These are phyloP conservation scores for Paecilomyces dactylethromorphus DNA, from an alignment of 2,329 filamentous ascomycete genomes.

Conservation along the genomic window DNA sequence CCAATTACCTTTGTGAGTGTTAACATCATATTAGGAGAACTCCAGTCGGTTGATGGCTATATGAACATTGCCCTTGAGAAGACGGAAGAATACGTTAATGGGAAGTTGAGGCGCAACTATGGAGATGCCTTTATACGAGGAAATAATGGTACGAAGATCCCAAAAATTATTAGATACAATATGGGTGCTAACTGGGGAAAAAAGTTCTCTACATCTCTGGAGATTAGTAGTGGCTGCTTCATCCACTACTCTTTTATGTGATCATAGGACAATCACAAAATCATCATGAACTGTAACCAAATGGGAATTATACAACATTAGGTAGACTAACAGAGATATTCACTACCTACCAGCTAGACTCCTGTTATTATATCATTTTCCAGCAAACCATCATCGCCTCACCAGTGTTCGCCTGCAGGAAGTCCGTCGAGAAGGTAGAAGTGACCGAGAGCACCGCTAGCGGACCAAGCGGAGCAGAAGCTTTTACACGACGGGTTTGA, in stretches of 20 bases:
- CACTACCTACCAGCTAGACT: neutral
- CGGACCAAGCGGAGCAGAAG: neutral
- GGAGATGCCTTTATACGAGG: slow-evolving; percentile 93
- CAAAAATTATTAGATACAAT: neutral
- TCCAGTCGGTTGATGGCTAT: slow-evolving; percentile 96
- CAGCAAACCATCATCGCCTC: neutral
- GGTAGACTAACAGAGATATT: neutral
- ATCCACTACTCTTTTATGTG: neutral
- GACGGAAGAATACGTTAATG: slow-evolving; percentile 85
- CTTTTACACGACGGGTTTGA: neutral
- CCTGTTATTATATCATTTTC: neutral
- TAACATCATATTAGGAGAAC: slow-evolving; percentile 59
- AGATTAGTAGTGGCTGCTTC: no score
- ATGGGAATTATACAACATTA: neutral
- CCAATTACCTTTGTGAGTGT: neutral
- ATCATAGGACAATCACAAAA: neutral
- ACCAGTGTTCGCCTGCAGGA: neutral
- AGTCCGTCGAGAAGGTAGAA: slow-evolving; percentile 16
- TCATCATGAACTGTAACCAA: neutral
- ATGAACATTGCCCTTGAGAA: slow-evolving; percentile 99
- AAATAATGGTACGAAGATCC: slow-evolving; percentile 71
- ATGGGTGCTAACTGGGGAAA: neutral
- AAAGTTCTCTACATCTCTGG: slow-evolving; percentile 33
- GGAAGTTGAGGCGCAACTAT: slow-evolving; percentile 72
- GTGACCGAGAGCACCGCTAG: neutral